Percentiles rank a stretch among this genome's conserved stretches.
Evolutionary conservation across 2,329 filamentous ascomycete genomes (phyloP).

Genomic region (Zalaria obscura): DNA sequence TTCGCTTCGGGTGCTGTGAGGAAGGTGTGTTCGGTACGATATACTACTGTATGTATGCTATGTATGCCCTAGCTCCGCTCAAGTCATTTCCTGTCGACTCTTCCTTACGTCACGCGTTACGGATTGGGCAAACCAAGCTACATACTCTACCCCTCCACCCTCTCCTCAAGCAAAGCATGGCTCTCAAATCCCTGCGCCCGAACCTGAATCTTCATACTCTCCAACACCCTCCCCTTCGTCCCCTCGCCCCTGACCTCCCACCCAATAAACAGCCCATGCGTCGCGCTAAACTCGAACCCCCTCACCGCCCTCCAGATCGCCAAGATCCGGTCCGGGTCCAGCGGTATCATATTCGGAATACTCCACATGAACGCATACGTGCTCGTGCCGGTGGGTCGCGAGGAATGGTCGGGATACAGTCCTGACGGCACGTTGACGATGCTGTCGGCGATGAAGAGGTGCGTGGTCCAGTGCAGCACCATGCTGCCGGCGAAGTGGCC

Average conservation of each 20-base stretch:
- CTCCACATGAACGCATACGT: conserved; percentile 64
- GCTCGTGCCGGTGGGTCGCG: conserved; percentile 29
- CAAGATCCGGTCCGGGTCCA: conserved; percentile 47
- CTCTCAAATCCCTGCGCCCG: conserved; percentile 14
- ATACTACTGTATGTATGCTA: too few relatives aligned
- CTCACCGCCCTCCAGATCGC: conserved; percentile 57
- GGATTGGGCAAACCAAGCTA: too few relatives aligned
- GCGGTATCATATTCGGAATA: conserved; percentile 59
- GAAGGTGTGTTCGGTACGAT: too few relatives aligned
- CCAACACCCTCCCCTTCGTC: conserved; percentile 51
- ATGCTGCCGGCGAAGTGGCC: conserved; percentile 70
- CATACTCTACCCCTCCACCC: neutral
- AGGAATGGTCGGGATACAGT: conserved; percentile 18
- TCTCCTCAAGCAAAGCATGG: conserved; percentile 13
- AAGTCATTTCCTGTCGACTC: too few relatives aligned
- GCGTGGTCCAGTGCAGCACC: conserved; percentile 46
- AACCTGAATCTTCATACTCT: conserved; percentile 66
- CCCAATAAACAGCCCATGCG: conserved; percentile 53
- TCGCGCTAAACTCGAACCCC: conserved; percentile 46
- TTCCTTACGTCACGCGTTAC: too few relatives aligned
- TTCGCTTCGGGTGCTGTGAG: too few relatives aligned
- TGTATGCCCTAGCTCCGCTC: too few relatives aligned
- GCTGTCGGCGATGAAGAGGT: conserved; percentile 64
- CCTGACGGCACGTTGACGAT: conserved; percentile 51
- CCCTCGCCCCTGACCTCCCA: conserved; percentile 43